Evolutionary conservation across 2,329 filamentous ascomycete species (phyloP).

Genomic region (Daldinia sp.): DNA sequence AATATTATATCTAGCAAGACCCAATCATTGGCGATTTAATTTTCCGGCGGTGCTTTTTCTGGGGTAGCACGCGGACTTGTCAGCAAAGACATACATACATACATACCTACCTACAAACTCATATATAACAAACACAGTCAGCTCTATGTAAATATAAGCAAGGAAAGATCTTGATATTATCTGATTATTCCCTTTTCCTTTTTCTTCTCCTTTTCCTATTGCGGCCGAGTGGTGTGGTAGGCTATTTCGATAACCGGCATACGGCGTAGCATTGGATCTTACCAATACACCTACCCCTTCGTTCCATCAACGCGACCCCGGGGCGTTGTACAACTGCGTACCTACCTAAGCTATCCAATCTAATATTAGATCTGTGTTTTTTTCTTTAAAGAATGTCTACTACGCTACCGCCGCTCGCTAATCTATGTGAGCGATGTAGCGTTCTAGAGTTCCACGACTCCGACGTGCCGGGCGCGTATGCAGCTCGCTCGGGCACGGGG

Average conservation of each 20-base stretch:
- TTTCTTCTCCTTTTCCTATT: not conserved
- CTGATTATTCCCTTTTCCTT: not conserved
- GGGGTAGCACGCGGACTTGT: not conserved
- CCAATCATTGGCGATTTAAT: not conserved
- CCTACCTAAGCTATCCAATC: not conserved
- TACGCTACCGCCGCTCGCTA: not conserved
- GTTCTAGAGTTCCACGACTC: conserved; percentile 3
- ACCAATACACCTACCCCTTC: not conserved
- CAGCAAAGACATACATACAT: not conserved
- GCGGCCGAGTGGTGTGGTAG: not conserved
- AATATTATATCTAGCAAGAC: not conserved
- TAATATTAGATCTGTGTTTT: not conserved
- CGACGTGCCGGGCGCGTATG: not conserved
- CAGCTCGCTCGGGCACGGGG: too few species aligned
- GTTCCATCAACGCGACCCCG: not conserved
- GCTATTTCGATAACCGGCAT: not conserved
- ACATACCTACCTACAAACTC: not conserved
- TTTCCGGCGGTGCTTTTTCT: not conserved
- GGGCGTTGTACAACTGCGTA: not conserved
- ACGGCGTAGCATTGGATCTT: not conserved
- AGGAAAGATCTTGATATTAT: not conserved
- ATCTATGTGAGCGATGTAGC: not conserved
- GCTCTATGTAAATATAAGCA: not conserved
- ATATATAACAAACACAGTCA: not conserved
- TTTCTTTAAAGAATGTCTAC: not conserved